A percentile compares a stretch with the other conserved stretches of the same genome.
phyloP scores from a whole-genome alignment of 768 basidiomycete species.

The Russula foetens region DNA sequence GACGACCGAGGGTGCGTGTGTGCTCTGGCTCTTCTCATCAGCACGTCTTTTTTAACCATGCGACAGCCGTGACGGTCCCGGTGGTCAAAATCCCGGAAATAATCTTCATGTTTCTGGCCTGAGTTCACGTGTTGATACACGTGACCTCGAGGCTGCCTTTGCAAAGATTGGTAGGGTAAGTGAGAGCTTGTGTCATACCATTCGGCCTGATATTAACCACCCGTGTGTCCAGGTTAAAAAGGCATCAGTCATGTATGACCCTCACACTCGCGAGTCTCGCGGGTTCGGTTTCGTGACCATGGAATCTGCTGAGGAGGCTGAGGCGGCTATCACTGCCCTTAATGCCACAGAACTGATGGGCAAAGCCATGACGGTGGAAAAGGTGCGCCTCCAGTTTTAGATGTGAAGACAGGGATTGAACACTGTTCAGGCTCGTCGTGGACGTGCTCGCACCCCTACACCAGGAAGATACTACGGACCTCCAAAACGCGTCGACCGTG shows the following conservation, averaged over 20 bases:
- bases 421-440: conserved; percentile 64
- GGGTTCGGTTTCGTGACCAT: conserved; percentile 89
- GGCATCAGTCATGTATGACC: conserved; percentile 58
- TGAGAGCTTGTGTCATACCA: conserved; percentile 9
- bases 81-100: conserved; percentile 49
- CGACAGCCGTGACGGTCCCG: conserved; percentile 26
- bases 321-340: conserved; percentile 79
- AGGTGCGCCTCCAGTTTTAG: conserved; percentile 36
- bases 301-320: conserved; percentile 80
- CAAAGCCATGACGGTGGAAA: conserved; percentile 83
- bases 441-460: conserved; percentile 85
- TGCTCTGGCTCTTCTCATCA: not conserved
- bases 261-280: conserved; percentile 61
- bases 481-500: conserved; percentile 69
- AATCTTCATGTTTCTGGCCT: conserved; percentile 58
- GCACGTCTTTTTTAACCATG: not conserved
- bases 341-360: conserved; percentile 83
- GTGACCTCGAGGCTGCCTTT: conserved; percentile 84
- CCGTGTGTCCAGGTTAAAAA: conserved; percentile 45
- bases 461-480: conserved; percentile 94
- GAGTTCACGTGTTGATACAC: conserved; percentile 60
- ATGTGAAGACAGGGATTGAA: not conserved
- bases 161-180: conserved; percentile 79
- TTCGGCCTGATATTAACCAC: not conserved
- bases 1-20: conserved; percentile 46